Conservation (phyloP, 2,329 filamentous ascomycete genomes). For the Ascocoryne sarcoides region DNA sequence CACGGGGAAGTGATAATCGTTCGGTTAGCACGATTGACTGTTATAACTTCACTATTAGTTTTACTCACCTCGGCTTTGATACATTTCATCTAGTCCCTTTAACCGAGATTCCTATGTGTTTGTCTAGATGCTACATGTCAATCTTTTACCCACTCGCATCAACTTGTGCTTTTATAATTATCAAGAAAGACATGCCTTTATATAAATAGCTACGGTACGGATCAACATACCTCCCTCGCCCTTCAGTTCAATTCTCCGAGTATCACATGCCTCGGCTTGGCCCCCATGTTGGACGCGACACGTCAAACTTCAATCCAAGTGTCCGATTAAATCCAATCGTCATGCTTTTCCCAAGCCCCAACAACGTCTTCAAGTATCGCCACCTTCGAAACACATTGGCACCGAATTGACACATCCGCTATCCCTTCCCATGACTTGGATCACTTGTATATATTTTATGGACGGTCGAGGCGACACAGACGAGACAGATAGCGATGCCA, state of each 20-base stretch:
- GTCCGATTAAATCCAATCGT: background rate
- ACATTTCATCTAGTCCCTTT: no score
- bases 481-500: background rate
- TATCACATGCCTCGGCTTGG: background rate
- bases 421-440: background rate
- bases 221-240: no score
- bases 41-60: no score
- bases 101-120: no score
- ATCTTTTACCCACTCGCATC: no score
- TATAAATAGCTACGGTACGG: no score
- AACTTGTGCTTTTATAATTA: no score
- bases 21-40: no score
- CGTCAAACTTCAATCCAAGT: background rate
- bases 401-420: background rate
- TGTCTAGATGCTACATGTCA: no score
- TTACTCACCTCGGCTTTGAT: no score
- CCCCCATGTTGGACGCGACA: background rate
- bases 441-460: background rate
- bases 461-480: background rate
- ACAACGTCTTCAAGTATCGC: background rate
- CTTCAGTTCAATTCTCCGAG: background rate
- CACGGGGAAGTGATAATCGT: no score
- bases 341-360: background rate
- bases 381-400: background rate
- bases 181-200: no score